These are phyloP conservation scores for Populus pruinosa DNA, from an alignment of 345 rosid genomes.

Conservation along the genomic window DNA sequence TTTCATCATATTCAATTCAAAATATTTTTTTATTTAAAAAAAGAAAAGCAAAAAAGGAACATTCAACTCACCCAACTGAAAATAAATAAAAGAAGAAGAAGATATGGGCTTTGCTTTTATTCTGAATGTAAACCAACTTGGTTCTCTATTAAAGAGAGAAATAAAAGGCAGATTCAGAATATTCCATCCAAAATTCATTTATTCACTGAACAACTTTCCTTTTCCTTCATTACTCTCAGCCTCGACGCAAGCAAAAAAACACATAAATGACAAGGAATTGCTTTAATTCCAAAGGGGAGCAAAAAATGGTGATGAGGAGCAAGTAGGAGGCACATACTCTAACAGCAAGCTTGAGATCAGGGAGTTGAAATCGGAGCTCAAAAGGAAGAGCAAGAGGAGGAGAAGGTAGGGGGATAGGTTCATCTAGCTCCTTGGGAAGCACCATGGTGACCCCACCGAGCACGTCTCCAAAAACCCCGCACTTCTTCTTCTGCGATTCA, in stretches of 20 bases:
- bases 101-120: neutral
- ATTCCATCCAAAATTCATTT: neutral
- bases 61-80: neutral
- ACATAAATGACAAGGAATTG: neutral
- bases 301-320: neutral
- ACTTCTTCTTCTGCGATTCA: slow-evolving; percentile 46
- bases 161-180: neutral
- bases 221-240: neutral
- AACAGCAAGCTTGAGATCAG: slow-evolving; percentile 50
- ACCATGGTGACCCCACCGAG: slow-evolving; percentile 36
- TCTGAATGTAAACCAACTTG: neutral
- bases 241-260: slow-evolving; percentile 5
- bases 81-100: neutral
- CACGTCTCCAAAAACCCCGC: slow-evolving; percentile 45
- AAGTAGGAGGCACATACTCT: slow-evolving; percentile 33
- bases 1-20: slow-evolving; percentile 14
- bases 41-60: neutral
- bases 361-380: slow-evolving; percentile 56
- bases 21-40: neutral
- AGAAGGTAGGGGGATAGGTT: slow-evolving; percentile 16
- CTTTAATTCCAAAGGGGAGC: neutral
- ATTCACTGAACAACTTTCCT: neutral
- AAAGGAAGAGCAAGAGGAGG: slow-evolving; percentile 30
- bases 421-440: slow-evolving; percentile 58
- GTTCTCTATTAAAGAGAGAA: neutral